Base-by-base conservation (phyloP, 352 stramenopile species). In the Globisporangium cystogenes region DNA sequence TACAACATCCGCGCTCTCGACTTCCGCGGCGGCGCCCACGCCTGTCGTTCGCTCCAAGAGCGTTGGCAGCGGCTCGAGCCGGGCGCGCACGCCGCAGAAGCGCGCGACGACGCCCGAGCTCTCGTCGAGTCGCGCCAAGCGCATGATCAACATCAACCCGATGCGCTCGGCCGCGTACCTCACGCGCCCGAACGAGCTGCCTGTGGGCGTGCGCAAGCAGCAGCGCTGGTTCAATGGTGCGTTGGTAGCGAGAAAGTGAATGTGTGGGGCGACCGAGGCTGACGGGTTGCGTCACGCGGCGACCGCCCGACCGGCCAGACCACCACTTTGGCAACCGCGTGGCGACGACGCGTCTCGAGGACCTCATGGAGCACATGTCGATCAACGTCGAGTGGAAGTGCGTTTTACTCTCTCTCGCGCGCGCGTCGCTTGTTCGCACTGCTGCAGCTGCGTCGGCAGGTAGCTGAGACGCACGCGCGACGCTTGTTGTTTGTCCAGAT, bases 361-460 rank as follows among this genome's bases (percentile, higher is more conserved):
- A 93, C 48, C 64, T 93, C 39, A 90, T 93, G 83, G 78, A 93
- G 59, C 83, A 93, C 72, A 89, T 93, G 81, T 70, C 75, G 29
- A 84, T 93, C n/a, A 85, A 76, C 36, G 83, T 93, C 33, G 79
- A 93, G 31, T 93, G 83, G 83, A 85, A 73, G 79, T 91, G 53
- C 14, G 57, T n/a, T n/a, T n/a, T n/a, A n/a, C n/a, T n/a, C n/a
- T n/a, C 33, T 7, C 7, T 1, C 4, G 11, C 11, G 5, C 15
- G 7, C 16, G 1, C 18, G 15, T 35, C 8, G 26, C 1, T 18
- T 20, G 44, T 2, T 15, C 23, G 23, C 16, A 7, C 2, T 5
- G n/a, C 4, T 12, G 16, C 6, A 18, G n/a, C 4, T 12, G 16
- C 6, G 27, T 44, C 7, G 23, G 14, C 16, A 21, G 23, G 14